phyloP scores from a whole-genome alignment of 2,329 filamentous ascomycete genomes.

The Cadophora sp. region DNA sequence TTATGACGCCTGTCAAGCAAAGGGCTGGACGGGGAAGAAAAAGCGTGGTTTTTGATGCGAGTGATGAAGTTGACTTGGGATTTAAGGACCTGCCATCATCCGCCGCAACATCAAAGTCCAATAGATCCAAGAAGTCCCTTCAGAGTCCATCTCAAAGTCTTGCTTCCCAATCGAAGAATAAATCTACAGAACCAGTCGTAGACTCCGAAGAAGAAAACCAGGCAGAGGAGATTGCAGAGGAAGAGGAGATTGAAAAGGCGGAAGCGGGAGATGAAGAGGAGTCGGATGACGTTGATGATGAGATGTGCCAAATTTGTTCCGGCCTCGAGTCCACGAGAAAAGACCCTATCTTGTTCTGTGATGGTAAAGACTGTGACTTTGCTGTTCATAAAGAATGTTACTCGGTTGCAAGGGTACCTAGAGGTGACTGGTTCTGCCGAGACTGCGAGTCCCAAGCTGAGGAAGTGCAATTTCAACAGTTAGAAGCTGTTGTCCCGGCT shows the following conservation, averaged over 20 bases:
- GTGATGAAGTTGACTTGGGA: constrained; percentile 52
- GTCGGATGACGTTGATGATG: constrained; percentile 53
- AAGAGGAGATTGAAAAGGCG: constrained; percentile 1
- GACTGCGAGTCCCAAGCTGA: constrained; percentile 49
- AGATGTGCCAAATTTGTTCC: constrained; percentile 30
- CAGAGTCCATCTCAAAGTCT: constrained; percentile 1
- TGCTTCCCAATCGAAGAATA: constrained; percentile 22
- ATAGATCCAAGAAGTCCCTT: constrained; percentile 19
- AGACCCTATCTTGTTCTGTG: constrained; percentile 70
- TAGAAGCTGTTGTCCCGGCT: constrained; percentile 34
- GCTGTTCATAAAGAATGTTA: constrained; percentile 69
- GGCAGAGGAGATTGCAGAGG: constrained; percentile 9
- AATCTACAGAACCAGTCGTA: constrained; percentile 11
- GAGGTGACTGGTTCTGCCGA: constrained; percentile 69
- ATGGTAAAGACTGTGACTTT: constrained; percentile 60
- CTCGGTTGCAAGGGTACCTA: constrained; percentile 60
- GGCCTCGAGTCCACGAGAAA: constrained; percentile 47
- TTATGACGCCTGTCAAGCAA: constrained; percentile 60
- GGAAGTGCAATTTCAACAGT: constrained; percentile 19
- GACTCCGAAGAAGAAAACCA: constrained; percentile 16
- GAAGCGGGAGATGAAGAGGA: constrained; percentile 24
- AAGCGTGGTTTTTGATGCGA: constrained; percentile 59
- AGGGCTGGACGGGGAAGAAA: constrained; percentile 51
- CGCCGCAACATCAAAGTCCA: constrained; percentile 23
- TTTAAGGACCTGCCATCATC: constrained; percentile 57